Percentiles rank a stretch among this genome's conserved stretches.
These are phyloP conservation scores for Aspergillus felis DNA, from an alignment of 2,329 filamentous ascomycete genomes.

Conservation along the genomic window DNA sequence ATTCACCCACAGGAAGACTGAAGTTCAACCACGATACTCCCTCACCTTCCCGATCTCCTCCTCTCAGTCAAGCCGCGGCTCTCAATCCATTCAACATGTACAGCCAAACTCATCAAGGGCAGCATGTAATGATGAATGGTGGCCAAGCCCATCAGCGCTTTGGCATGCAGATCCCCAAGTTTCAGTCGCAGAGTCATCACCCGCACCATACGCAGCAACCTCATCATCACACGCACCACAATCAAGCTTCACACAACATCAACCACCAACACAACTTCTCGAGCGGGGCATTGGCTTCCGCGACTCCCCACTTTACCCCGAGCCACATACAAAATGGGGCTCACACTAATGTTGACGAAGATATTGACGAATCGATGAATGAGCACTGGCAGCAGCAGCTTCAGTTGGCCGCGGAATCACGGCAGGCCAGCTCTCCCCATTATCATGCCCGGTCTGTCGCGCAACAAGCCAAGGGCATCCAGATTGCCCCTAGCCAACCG, in stretches of 20 bases:
- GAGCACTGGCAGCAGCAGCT: constrained; percentile 87
- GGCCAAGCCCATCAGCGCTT: constrained; percentile 47
- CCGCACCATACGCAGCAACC: constrained; percentile 42
- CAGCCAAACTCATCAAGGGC: constrained; percentile 44
- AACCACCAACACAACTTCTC: constrained; percentile 51
- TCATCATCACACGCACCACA: constrained; percentile 42
- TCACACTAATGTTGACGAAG: constrained; percentile 52
- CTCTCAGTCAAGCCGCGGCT: constrained; percentile 39
- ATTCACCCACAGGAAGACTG: constrained; percentile 43
- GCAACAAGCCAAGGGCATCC: constrained; percentile 45
- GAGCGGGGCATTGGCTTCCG: constrained; percentile 42
- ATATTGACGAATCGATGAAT: constrained; percentile 55
- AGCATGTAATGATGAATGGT: constrained; percentile 50
- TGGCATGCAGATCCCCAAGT: constrained; percentile 48
- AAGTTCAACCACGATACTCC: constrained; percentile 46
- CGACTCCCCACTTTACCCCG: constrained; percentile 56
- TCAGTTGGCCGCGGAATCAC: constrained; percentile 70
- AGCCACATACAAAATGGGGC: constrained; percentile 59
- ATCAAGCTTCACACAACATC: constrained; percentile 40
- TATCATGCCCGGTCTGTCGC: constrained; percentile 59
- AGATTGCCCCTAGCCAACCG: constrained; percentile 45
- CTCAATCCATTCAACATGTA: constrained; percentile 47
- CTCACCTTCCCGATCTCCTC: constrained; percentile 46
- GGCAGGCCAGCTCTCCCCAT: constrained; percentile 65
- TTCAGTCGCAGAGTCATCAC: constrained; percentile 45